phyloP scores from a whole-genome alignment of 176 grass and related monocot species.

The Eleusine coracana region DNA sequence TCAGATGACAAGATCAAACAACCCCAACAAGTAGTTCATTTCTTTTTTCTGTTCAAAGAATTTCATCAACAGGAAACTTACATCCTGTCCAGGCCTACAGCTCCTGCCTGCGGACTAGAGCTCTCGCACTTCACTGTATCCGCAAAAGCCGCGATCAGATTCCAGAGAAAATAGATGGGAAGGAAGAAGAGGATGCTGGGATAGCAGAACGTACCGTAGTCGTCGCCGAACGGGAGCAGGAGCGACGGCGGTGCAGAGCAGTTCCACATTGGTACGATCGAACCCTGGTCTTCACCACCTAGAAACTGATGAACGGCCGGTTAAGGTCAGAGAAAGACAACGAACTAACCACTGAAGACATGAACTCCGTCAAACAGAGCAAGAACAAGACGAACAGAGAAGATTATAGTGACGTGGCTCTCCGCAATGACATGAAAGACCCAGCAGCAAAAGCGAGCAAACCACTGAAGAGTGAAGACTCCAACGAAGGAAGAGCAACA shows the following conservation, averaged over 20 bases:
- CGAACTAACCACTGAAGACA: neutral
- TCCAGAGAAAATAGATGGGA: neutral
- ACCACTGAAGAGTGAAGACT: neutral
- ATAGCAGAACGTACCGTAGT: conserved; percentile 35
- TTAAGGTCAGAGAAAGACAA: neutral
- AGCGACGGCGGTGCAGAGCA: conserved; percentile 25
- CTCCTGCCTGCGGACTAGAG: conserved; percentile 20
- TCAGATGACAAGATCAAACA: neutral
- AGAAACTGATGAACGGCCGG: neutral
- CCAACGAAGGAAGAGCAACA: neutral
- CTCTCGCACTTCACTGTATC: conserved; percentile 48
- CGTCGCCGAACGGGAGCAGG: conserved; percentile 37
- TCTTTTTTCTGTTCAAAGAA: too few species aligned
- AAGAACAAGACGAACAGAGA: neutral
- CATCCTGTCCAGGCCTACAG: conserved; percentile 44
- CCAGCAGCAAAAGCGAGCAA: too few species aligned
- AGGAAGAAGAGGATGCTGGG: neutral
- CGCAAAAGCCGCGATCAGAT: neutral
- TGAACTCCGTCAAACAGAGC: neutral
- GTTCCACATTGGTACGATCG: conserved; percentile 50
- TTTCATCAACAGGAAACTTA: conserved; percentile 29
- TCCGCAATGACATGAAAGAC: neutral
- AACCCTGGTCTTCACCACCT: neutral
- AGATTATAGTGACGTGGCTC: too few species aligned
- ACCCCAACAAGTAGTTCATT: too few species aligned